phyloP scores from a whole-genome alignment of 1,284 basidiomycete genomes.

The Athelia psychrophila region DNA sequence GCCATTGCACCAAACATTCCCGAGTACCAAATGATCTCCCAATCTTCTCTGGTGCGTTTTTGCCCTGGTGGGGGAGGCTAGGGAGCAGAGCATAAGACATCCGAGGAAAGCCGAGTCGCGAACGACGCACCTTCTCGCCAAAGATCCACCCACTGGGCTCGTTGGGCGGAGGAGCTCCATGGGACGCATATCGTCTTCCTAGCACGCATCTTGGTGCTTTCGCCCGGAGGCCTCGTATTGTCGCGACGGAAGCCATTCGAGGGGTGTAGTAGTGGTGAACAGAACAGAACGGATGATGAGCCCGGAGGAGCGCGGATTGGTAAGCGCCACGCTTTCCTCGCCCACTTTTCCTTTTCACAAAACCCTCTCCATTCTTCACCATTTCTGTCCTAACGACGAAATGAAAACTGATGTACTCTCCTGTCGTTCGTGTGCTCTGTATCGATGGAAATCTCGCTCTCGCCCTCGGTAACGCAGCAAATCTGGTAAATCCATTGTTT shows the following conservation, averaged over 20 bases:
- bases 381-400: too few species aligned
- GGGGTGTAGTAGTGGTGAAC: conserved; percentile 13
- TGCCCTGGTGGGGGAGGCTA: conserved; percentile 77
- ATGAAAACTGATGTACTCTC: too few species aligned
- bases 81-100: conserved; percentile 2
- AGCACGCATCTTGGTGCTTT: conserved; percentile 7
- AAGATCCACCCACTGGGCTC: conserved; percentile 88
- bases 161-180: conserved; percentile 80
- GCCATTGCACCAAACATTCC: conserved; percentile 91
- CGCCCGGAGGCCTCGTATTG: conserved; percentile 32
- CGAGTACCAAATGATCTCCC: conserved; percentile 87
- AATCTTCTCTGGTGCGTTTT: conserved; percentile 83
- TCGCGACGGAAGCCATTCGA: conserved; percentile 35
- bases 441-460: too few species aligned
- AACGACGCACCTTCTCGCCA: conserved; percentile 74
- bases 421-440: too few species aligned
- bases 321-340: too few species aligned
- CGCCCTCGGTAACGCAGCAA: too few species aligned
- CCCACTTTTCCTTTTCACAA: too few species aligned
- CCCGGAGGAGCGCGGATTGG: not conserved
- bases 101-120: conserved; percentile 3
- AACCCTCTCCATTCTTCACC: too few species aligned
- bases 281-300: conserved; percentile 5
- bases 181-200: conserved; percentile 61
- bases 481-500: too few species aligned